Base-by-base conservation (phyloP, 2,329 filamentous ascomycete species). In the Didymella sp. region DNA sequence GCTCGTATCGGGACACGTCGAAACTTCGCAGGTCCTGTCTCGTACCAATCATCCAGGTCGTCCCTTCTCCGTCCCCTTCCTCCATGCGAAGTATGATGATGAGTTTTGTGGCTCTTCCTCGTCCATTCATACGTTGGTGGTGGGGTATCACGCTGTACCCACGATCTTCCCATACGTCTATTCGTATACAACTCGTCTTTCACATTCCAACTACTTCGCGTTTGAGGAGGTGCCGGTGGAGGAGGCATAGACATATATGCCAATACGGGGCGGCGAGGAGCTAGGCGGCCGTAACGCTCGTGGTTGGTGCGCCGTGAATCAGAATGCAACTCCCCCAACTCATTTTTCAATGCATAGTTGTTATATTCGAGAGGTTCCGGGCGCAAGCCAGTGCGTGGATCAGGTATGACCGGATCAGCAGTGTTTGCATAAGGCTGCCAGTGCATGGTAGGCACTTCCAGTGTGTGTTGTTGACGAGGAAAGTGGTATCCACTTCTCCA, bases 61-160 rank as follows among this genome's bases (percentile, higher is more conserved):
- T 17, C n/a, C 25, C 25, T 27, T 12, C 31, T 30, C 2, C 19
- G 38, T 41, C 52, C 40, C 2, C 17, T 25, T 11, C 33, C 35
- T 12, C 41, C 25, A 11, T 13, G 37, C 13, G 19, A 17, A 6
- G 31, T 21, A 21, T 38, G 37, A 6, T 51, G 28, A 21, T 38
- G 37, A 6, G 48, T 22, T 43, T 17, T 51, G 30, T 57, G 48
- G 11, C 44, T 31, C 13, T 56, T 48, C 51, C 30, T 59, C 15
- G 35, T 56, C 41, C 48, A 45, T 15, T 56, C 42, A 9, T 57
- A 57, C 11, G 17, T 28, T 8, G 27, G 3, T 22, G 19, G 37
- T 35, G 28, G 24, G 19, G 19, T 19, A 11, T 30, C 17, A 17
- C 17, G 8, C 19, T 19, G 17, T 31, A 4, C 17, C 8, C 25